Evolutionary conservation across 805 yeast genomes (phyloP).

Genomic region (Cyberlindnera misumaiensis): DNA sequence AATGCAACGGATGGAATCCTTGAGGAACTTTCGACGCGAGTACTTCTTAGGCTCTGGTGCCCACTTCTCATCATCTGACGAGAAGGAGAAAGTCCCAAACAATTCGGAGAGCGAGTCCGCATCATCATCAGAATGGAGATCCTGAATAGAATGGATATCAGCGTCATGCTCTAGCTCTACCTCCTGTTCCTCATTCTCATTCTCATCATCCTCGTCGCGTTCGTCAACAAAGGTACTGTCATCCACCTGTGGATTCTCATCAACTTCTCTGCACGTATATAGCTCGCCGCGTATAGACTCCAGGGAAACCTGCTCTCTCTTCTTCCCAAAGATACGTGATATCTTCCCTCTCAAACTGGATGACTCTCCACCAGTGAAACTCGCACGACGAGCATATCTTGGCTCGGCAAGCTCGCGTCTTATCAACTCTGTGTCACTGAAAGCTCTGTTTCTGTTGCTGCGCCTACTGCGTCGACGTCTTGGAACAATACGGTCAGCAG

Average conservation of each 20-base stretch:
- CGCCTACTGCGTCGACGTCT: constrained; percentile 52
- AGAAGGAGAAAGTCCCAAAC: constrained; percentile 4
- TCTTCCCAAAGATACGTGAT: constrained; percentile 12
- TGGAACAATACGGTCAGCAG: constrained; percentile 76
- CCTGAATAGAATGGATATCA: background rate
- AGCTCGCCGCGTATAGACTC: background rate
- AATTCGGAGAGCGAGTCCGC: constrained; percentile 15
- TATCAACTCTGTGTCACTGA: constrained; percentile 22
- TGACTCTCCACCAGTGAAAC: constrained; percentile 12
- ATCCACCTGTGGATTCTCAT: constrained; percentile 24
- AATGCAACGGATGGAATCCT: constrained; percentile 52
- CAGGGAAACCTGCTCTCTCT: constrained; percentile 1
- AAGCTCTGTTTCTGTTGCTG: constrained; percentile 16
- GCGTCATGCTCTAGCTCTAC: background rate
- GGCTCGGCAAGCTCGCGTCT: constrained; percentile 22
- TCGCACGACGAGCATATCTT: constrained; percentile 14
- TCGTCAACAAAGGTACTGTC: constrained; percentile 24
- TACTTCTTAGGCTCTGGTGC: constrained; percentile 34
- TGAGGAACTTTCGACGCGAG: constrained; percentile 34
- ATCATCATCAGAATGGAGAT: background rate
- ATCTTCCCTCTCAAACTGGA: constrained; percentile 6
- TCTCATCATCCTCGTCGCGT: constrained; percentile 19
- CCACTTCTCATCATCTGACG: constrained; percentile 32
- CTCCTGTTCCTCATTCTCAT: constrained; percentile 12
- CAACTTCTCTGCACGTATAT: constrained; percentile 10